Conservation (phyloP, 2,329 filamentous ascomycete species). For the Neofusicoccum cordaticola region DNA sequence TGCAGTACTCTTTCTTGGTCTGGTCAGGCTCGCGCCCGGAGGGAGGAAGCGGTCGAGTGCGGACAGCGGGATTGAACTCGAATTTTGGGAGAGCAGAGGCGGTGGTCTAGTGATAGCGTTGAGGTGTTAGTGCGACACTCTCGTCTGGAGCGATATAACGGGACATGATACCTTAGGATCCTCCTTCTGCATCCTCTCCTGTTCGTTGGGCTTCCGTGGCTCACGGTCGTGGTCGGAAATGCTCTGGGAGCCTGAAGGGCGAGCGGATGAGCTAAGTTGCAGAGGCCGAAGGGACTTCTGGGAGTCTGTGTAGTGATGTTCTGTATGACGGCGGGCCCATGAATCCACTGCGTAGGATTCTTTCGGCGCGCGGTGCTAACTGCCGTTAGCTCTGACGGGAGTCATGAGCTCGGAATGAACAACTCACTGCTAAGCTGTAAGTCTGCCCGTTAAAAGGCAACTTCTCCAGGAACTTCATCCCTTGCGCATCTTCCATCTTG, state of each 20-base stretch:
- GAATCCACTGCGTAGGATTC: background rate
- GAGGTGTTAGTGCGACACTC: no score
- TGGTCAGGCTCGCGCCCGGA: slow-evolving; percentile 40
- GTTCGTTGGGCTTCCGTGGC: no score
- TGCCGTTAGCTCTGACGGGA: no score
- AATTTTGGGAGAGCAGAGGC: background rate
- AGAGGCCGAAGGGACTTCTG: background rate
- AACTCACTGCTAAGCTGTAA: background rate
- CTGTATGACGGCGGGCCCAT: background rate
- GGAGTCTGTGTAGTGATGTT: background rate
- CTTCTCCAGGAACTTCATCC: slow-evolving; percentile 30
- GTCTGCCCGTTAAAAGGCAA: slow-evolving; percentile 22
- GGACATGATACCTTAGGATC: no score
- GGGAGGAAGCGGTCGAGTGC: slow-evolving; percentile 25
- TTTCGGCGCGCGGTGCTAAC: no score
- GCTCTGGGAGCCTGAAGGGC: background rate
- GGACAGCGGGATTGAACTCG: background rate
- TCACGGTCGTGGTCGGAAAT: no score
- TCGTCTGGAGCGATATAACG: no score
- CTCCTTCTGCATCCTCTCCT: no score
- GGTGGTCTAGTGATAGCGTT: no score
- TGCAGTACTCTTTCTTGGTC: slow-evolving; percentile 73
- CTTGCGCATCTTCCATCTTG: slow-evolving; percentile 27
- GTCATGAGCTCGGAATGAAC: no score
- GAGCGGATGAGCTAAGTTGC: background rate